Percentiles rank a stretch among this genome's conserved stretches.
Conservation (phyloP, 345 rosid species). For the Litchi chinensis region DNA sequence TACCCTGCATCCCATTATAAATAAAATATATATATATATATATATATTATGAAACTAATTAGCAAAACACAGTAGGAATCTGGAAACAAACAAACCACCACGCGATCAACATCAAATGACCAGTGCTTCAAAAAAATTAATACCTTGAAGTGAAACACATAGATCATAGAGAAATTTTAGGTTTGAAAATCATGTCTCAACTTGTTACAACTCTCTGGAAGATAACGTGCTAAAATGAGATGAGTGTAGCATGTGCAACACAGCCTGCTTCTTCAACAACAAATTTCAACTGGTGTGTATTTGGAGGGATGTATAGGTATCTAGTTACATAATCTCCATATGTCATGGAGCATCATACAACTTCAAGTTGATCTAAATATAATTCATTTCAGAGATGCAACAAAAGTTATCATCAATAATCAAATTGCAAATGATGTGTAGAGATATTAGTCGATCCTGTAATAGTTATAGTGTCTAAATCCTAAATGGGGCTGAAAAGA, state of each 20-base stretch:
- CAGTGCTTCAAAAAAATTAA: background rate
- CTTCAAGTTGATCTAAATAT: background rate
- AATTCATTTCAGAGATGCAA: constrained; percentile 19
- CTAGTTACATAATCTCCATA: background rate
- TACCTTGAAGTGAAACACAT: background rate
- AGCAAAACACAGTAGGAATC: background rate
- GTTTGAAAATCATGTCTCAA: background rate
- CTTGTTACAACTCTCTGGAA: background rate
- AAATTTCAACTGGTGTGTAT: background rate
- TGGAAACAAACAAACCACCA: background rate
- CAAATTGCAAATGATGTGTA: background rate
- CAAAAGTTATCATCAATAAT: constrained; percentile 9
- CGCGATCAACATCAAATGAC: background rate
- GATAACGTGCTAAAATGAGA: background rate
- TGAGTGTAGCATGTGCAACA: background rate
- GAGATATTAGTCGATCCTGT: background rate
- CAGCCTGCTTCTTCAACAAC: background rate
- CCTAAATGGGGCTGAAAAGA: constrained; percentile 11
- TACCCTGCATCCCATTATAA: background rate
- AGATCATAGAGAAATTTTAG: background rate
- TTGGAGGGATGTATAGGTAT: background rate
- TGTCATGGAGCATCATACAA: background rate
- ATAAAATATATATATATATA: no score
- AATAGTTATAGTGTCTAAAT: constrained; percentile 1
- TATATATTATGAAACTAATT: background rate